Evolutionary conservation across 2,329 filamentous ascomycete species (phyloP).

Genomic region (Volutella citrinella): DNA sequence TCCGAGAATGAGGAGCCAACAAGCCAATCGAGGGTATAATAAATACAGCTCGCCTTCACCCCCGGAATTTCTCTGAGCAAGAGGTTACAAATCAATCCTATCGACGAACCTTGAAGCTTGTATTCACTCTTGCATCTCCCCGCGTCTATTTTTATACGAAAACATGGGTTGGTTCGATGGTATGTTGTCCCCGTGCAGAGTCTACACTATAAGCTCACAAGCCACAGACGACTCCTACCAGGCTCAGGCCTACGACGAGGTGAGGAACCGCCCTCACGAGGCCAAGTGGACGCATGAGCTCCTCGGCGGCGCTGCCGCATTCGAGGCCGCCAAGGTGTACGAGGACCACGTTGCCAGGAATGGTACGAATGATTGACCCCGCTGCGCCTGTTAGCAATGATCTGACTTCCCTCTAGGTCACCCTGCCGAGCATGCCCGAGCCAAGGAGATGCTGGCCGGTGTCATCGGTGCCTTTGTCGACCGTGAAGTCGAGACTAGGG

Average conservation of each 20-base stretch:
- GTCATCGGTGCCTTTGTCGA: slow-evolving; percentile 30
- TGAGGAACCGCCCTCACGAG: slow-evolving; percentile 26
- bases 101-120: too few relatives aligned
- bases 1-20: too few relatives aligned
- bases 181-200: too few relatives aligned
- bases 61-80: too few relatives aligned
- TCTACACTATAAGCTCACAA: too few relatives aligned
- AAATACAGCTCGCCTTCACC: too few relatives aligned
- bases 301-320: slow-evolving; percentile 29
- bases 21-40: too few relatives aligned
- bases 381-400: neutral
- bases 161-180: too few relatives aligned
- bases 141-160: too few relatives aligned
- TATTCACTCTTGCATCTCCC: too few relatives aligned
- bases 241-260: slow-evolving; percentile 23
- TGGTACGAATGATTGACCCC: slow-evolving; percentile 8
- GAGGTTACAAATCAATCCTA: too few relatives aligned
- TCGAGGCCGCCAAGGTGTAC: slow-evolving; percentile 29
- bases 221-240: slow-evolving; percentile 22
- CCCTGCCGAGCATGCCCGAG: slow-evolving; percentile 24
- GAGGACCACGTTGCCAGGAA: slow-evolving; percentile 26
- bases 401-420: too few relatives aligned
- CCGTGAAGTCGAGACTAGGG: slow-evolving; percentile 28
- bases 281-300: slow-evolving; percentile 29
- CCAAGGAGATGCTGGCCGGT: slow-evolving; percentile 29